phyloP scores from a whole-genome alignment of 805 yeast genomes.

The Suhomyces canberraensis region DNA sequence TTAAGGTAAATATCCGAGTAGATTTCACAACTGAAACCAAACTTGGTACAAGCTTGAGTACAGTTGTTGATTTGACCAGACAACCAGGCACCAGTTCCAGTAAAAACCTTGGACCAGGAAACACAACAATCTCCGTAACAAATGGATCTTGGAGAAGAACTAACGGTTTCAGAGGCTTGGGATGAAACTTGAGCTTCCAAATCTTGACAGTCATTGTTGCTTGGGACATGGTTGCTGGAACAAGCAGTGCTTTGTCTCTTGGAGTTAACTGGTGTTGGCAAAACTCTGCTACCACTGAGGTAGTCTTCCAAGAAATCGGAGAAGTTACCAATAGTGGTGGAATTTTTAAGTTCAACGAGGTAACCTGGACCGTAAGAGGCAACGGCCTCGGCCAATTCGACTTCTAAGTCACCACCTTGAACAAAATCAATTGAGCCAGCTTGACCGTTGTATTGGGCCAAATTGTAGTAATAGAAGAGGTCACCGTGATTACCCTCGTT shows the following conservation, averaged over 20 bases:
- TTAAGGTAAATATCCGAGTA: neutral
- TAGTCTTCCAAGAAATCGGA: neutral
- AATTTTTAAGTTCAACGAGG: no score
- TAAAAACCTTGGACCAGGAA: neutral
- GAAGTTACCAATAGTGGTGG: no score
- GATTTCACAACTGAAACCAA: neutral
- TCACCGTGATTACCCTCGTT: neutral
- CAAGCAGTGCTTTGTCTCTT: neutral
- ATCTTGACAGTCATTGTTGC: neutral
- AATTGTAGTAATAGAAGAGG: neutral
- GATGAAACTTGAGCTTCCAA: neutral
- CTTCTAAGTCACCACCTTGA: neutral
- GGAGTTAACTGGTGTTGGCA: neutral
- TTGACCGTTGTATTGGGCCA: neutral
- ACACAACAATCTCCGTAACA: neutral
- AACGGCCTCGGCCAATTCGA: neutral
- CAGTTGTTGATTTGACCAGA: neutral
- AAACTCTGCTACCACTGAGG: neutral
- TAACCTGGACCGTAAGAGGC: no score
- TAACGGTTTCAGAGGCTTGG: neutral
- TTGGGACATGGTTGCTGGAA: neutral
- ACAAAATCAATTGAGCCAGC: neutral
- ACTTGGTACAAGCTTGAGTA: neutral
- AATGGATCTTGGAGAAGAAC: neutral
- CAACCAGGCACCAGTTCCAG: neutral